phyloP scores from a whole-genome alignment of 345 rosid genomes.

The Gossypium bickii region DNA sequence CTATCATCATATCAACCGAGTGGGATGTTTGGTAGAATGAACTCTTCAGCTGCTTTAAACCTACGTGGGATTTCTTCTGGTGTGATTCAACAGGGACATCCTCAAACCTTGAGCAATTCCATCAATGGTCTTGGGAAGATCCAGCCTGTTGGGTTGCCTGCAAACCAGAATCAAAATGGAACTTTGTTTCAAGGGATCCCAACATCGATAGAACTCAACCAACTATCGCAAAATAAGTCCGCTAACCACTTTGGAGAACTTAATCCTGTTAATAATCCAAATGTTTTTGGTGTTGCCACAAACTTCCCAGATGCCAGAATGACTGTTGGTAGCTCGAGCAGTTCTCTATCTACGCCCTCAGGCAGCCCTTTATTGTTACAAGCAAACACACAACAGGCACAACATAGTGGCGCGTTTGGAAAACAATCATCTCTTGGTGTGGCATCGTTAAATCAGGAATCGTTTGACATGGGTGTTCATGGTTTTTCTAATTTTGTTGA shows the following conservation, averaged over 20 bases:
- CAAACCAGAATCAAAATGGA: constrained; percentile 37
- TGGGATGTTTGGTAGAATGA: constrained; percentile 45
- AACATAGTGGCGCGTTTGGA: constrained; percentile 28
- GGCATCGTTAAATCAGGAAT: constrained; percentile 31
- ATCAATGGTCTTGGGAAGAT: constrained; percentile 41
- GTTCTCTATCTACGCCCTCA: constrained; percentile 31
- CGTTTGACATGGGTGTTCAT: constrained; percentile 29
- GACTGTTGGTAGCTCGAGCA: constrained; percentile 38
- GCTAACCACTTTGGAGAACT: constrained; percentile 38
- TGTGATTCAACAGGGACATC: constrained; percentile 42
- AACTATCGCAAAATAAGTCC: constrained; percentile 39
- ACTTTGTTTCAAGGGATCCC: constrained; percentile 40
- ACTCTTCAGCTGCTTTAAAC: constrained; percentile 45
- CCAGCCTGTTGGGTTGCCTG: constrained; percentile 35
- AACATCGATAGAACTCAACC: constrained; percentile 43
- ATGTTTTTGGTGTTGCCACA: constrained; percentile 24
- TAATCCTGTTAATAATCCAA: constrained; percentile 31
- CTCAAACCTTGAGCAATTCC: constrained; percentile 41
- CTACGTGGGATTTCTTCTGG: constrained; percentile 55
- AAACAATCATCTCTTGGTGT: constrained; percentile 43
- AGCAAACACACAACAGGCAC: constrained; percentile 32
- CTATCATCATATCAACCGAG: constrained; percentile 47
- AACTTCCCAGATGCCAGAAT: constrained; percentile 36
- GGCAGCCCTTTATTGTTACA: constrained; percentile 42
- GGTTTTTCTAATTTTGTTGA: constrained; percentile 46